phyloP scores from a whole-genome alignment of 345 rosid genomes.

The Dovyalis caffra region DNA sequence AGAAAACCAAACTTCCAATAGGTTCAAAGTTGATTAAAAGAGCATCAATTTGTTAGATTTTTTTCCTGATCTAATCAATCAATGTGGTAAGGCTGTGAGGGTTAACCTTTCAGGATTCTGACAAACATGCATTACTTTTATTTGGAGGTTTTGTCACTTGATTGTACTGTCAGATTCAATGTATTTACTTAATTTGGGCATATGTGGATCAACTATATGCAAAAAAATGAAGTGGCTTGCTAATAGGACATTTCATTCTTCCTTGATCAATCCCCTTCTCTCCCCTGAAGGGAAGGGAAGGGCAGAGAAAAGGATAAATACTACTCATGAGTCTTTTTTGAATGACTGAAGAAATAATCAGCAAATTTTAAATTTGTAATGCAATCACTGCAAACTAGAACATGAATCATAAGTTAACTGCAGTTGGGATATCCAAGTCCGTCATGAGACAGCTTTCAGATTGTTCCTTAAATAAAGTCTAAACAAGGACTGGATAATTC shows the following conservation, averaged over 20 bases:
- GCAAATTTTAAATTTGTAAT: background rate
- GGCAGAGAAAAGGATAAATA: too few relatives aligned
- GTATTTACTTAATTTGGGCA: background rate
- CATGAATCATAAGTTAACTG: background rate
- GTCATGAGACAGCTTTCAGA: background rate
- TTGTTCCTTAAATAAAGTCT: background rate
- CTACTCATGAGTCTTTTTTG: background rate
- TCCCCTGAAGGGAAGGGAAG: background rate
- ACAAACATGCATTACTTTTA: background rate
- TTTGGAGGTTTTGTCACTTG: background rate
- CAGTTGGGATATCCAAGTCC: background rate
- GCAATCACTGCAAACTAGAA: background rate
- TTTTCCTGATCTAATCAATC: background rate
- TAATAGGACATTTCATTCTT: background rate
- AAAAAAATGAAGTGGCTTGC: background rate
- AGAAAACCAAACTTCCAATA: background rate
- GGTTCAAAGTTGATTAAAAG: background rate
- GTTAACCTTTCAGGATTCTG: background rate
- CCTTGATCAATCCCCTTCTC: background rate
- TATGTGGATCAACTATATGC: background rate
- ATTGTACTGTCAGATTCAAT: background rate
- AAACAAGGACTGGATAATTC: background rate
- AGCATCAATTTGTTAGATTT: background rate
- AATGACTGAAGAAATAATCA: background rate
- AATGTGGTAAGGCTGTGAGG: background rate